phyloP scores from a whole-genome alignment of 2,329 filamentous ascomycete genomes.

The Neofusicoccum sp. region DNA sequence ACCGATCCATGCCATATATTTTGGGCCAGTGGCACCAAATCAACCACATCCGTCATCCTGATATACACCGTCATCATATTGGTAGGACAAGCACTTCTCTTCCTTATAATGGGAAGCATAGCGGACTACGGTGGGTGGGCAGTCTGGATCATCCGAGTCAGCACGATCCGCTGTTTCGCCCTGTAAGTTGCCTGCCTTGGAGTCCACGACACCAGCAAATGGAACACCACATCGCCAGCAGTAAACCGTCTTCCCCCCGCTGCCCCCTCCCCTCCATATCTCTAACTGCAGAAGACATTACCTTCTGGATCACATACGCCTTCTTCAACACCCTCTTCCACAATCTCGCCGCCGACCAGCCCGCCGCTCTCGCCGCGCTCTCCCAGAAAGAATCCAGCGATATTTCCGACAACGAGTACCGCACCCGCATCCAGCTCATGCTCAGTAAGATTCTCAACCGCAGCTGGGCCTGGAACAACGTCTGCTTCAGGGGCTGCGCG shows the following conservation, averaged over 20 bases:
- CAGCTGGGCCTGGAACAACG: conserved; percentile 21
- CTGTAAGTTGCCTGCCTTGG: conserved; percentile 67
- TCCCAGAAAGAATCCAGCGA: conserved; percentile 45
- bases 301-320: conserved; percentile 52
- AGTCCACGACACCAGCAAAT: conserved; percentile 59
- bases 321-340: conserved; percentile 52
- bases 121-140: conserved; percentile 65
- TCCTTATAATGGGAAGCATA: conserved; percentile 52
- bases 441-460: conserved; percentile 30
- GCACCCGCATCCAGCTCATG: conserved; percentile 60
- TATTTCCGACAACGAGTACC: conserved; percentile 60
- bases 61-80: conserved; percentile 66
- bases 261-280: conserved; percentile 57
- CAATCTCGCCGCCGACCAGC: conserved; percentile 55
- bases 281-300: conserved; percentile 47
- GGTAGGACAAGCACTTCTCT: conserved; percentile 60
- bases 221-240: conserved; percentile 59
- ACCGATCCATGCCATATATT: conserved; percentile 20
- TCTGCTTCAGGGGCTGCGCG: conserved; percentile 24
- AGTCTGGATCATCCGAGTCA: conserved; percentile 60
- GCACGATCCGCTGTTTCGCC: conserved; percentile 60
- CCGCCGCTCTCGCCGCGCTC: conserved; percentile 50
- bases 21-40: conserved; percentile 36
- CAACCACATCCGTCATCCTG: conserved; percentile 64
- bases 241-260: not conserved